These are phyloP conservation scores for Madurella fahalii DNA, from an alignment of 2,329 filamentous ascomycete genomes.

Conservation along the genomic window DNA sequence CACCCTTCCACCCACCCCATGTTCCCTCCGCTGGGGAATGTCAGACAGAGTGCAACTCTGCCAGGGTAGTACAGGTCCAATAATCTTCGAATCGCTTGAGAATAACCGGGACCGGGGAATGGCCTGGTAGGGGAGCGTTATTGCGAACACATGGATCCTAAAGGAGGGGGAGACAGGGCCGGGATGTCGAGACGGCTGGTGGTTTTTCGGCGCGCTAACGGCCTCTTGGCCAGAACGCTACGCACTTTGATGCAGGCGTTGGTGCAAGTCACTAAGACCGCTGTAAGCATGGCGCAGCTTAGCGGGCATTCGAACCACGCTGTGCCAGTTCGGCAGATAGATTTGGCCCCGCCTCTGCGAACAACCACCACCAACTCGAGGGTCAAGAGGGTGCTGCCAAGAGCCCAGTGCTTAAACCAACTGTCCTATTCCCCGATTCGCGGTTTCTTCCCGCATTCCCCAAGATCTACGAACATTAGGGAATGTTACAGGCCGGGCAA, in stretches of 20 bases:
- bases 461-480: too few relatives aligned
- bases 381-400: not conserved
- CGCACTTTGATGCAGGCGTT: not conserved
- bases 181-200: not conserved
- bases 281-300: not conserved
- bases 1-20: not conserved
- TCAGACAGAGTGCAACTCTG: not conserved
- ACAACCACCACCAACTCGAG: not conserved
- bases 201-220: too few relatives aligned
- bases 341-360: conserved; percentile 7
- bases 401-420: not conserved
- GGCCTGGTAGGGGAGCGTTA: conserved; percentile 4
- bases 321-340: conserved; percentile 16
- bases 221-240: too few relatives aligned
- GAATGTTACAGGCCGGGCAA: too few relatives aligned
- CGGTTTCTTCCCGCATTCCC: too few relatives aligned
- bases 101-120: conserved; percentile 3
- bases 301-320: too few relatives aligned
- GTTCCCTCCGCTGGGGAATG: too few relatives aligned
- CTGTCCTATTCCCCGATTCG: not conserved
- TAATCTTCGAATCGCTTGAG: conserved; percentile 2
- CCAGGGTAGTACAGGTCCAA: not conserved
- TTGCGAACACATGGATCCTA: not conserved
- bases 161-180: not conserved
- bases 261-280: not conserved